A percentile compares a stretch with the other conserved stretches of the same genome.
Conservation (phyloP, 2,329 filamentous ascomycete species). For the Penicillium sp. region DNA sequence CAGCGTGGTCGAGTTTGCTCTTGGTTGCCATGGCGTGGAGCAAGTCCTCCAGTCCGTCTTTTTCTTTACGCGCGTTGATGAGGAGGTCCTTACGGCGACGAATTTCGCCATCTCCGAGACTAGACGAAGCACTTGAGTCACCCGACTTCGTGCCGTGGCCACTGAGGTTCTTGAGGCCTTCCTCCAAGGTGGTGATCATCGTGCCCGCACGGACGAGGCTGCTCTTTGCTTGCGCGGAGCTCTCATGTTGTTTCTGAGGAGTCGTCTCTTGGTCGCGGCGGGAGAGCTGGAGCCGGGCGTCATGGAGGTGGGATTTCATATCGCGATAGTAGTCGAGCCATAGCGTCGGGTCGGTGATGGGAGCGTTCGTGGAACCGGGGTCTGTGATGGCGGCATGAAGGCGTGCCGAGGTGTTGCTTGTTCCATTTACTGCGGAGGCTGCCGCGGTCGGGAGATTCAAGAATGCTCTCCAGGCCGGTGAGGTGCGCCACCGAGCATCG, state of each 20-base stretch:
- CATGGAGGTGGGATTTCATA: slow-evolving; percentile 60
- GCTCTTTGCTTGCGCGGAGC: slow-evolving; percentile 60
- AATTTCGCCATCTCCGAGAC: slow-evolving; percentile 60
- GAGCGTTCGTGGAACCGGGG: slow-evolving; percentile 31
- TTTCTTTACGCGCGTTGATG: slow-evolving; percentile 57
- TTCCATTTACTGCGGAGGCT: slow-evolving; percentile 30
- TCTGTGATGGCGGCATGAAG: slow-evolving; percentile 46
- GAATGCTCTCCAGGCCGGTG: slow-evolving; percentile 57
- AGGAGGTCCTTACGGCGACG: slow-evolving; percentile 59
- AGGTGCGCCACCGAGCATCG: slow-evolving; percentile 58
- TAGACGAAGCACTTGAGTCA: slow-evolving; percentile 48
- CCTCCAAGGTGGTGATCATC: slow-evolving; percentile 56
- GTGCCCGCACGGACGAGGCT: slow-evolving; percentile 57
- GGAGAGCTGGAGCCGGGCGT: slow-evolving; percentile 58
- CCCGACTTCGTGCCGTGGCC: slow-evolving; percentile 27
- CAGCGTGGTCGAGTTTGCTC: slow-evolving; percentile 44
- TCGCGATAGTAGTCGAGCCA: slow-evolving; percentile 63
- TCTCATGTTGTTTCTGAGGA: slow-evolving; percentile 61
- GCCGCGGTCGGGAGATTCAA: slow-evolving; percentile 53
- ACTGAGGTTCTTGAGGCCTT: slow-evolving; percentile 49
- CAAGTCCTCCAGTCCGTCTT: slow-evolving; percentile 60
- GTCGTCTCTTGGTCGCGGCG: slow-evolving; percentile 58
- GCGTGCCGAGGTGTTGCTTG: slow-evolving; percentile 33
- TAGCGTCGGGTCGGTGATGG: slow-evolving; percentile 53
- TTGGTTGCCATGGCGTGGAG: slow-evolving; percentile 58